Conservation (phyloP, 2,329 filamentous ascomycete genomes). For the Fusarium foetens region DNA sequence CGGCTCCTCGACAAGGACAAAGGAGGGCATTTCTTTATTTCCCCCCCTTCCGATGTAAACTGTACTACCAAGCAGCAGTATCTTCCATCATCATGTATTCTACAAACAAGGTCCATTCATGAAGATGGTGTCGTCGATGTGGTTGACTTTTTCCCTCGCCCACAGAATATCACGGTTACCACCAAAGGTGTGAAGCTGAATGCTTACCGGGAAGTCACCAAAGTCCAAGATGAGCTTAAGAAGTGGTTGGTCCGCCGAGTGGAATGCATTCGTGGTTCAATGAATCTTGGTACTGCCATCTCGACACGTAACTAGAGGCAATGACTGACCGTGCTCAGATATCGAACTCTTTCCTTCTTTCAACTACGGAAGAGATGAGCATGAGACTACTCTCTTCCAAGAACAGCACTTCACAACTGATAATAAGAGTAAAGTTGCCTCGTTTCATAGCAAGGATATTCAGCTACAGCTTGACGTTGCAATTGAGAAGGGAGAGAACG, state of each 20-base stretch:
- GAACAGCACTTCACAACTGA: slow-evolving; percentile 53
- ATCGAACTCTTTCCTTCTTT: slow-evolving; percentile 79
- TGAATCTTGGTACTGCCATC: slow-evolving; percentile 63
- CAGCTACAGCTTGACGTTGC: slow-evolving; percentile 75
- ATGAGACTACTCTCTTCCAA: slow-evolving; percentile 67
- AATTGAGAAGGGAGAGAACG: slow-evolving; percentile 64
- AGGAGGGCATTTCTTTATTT: slow-evolving; percentile 77
- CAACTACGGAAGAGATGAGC: slow-evolving; percentile 72
- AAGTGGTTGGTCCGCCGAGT: slow-evolving; percentile 77
- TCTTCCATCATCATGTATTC: slow-evolving; percentile 77
- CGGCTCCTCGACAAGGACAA: slow-evolving; percentile 78
- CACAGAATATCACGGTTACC: slow-evolving; percentile 66
- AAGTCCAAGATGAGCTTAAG: slow-evolving; percentile 71
- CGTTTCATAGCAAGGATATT: slow-evolving; percentile 68
- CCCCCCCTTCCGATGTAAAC: slow-evolving; percentile 60
- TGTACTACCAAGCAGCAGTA: slow-evolving; percentile 83
- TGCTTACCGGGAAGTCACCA: slow-evolving; percentile 63
- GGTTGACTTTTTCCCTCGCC: slow-evolving; percentile 80
- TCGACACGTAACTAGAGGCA: background rate
- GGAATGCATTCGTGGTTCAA: slow-evolving; percentile 75
- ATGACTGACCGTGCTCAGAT: slow-evolving; percentile 52
- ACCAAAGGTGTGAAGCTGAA: slow-evolving; percentile 59
- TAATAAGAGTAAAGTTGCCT: slow-evolving; percentile 66
- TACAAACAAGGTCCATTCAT: slow-evolving; percentile 81
- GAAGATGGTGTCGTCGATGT: slow-evolving; percentile 79